Base-by-base conservation (phyloP, 108 stramenopile genomes). In the Bacterosira constricta region DNA sequence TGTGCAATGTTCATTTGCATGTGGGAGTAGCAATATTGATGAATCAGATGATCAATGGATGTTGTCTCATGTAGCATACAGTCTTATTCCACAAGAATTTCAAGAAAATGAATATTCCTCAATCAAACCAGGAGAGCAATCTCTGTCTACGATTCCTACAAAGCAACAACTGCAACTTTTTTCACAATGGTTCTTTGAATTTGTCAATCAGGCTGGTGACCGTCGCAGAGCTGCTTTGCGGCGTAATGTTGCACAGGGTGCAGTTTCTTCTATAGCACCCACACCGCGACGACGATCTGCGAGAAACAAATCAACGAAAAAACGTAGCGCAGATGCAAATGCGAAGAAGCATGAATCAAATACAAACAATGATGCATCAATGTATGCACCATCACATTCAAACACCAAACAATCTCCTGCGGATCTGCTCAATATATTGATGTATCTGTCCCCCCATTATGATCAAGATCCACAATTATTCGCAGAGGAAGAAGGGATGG, bases 21-120 rank as follows among this genome's bases (percentile, higher is more conserved):
- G 53, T 34, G 53, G 29, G 12, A 17, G 31, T 54, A 30, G 32
- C 31, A 54, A 65, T 47, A 8, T 3, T 27, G 52, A 50, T 21
- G 27, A 26, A 27, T 38, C 26, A 4, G 69, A 75, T 15, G 21
- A 57, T 35, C 44, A 37, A 38, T 29, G 0, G 23, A 27, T 76
- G 11, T 34, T 81, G 29, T 12, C 42, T 1, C 66, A 79, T 60
- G 5, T 86, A 17, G 87, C 87, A 32, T 63, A 82, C 61, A 92
- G 91, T 69, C 36, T 88, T 1, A 62, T 92, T 45, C 91, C 91
- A 10, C 32, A 18, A 4, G 29, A 75, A 56, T 80, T 82, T 35
- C 57, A 77, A 29, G 27, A 5, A 26, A 50, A 36, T 15, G 6
- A 17, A 47, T 35, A 34, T 27, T 25, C 9, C 38, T 56, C 17